Evolutionary conservation across 2,329 filamentous ascomycete species (phyloP), one percentile per base, ranked within the genome.

Genomic region (Ceratocystiopsis brevicomis): DNA sequence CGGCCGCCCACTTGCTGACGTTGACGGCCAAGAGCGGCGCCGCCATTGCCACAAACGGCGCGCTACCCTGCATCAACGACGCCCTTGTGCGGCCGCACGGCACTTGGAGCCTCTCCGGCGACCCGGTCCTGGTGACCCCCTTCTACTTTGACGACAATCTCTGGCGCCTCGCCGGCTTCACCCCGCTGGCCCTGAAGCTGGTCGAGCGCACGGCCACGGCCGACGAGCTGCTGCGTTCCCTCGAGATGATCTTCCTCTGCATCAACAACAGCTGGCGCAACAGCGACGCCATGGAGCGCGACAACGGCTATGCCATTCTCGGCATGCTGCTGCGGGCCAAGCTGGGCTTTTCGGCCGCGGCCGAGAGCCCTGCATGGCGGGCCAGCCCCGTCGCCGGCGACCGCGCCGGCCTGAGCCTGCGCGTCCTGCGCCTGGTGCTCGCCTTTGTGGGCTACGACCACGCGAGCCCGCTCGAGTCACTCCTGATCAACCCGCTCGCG

Each of bases 271-370:
- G 82, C 56, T 98, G 92, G 90, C 75, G 90, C 49, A 96, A 96
- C 51, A 96, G 90, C 51, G 92, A 98, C 57, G 87, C 90, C 21
- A 95, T 98, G 81, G 90, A 98, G 59, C 78, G 83, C 53, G 86
- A 93, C 47, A 90, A 92, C 51, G 92, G 88, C 0, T 98, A 95
- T 56, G 81, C 83, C 21, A 82, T 96, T 34, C 63, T 98, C 41
- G 81, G 81, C 37, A 76, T 86, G 59, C 68, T 96, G 16, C 62
- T 98, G 19, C 78, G 85, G 44, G 81, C 83, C 44, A 95, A 94
- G 57, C 66, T 94, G 32, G 81, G 80, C 6, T 68, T 69, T 41
- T 54, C 56, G 43, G 17, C 19, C 43, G 5, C 43, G 40, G 57
- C 61, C 42, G 46, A 49, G 52, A n/a, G 41, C 48, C n/a, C 47